These are phyloP conservation scores for Wickerhamiella brachini DNA, from an alignment of 805 yeast species.

Conservation along the genomic window DNA sequence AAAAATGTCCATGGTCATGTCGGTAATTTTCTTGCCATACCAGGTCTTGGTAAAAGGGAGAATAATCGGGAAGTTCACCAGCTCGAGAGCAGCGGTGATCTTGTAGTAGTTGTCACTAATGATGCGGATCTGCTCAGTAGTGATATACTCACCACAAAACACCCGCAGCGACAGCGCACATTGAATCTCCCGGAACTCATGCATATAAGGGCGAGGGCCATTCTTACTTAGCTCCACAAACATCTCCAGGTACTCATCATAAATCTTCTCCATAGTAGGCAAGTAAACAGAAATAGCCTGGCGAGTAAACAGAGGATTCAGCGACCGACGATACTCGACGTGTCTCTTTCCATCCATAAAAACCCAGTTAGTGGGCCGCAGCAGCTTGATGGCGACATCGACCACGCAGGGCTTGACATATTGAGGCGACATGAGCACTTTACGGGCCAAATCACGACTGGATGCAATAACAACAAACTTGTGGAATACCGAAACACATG, in stretches of 20 bases:
- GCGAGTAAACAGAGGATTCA: conserved; percentile 80
- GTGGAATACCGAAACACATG: conserved; percentile 96
- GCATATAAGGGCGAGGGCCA: conserved; percentile 69
- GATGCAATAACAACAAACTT: conserved; percentile 93
- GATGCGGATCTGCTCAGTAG: conserved; percentile 75
- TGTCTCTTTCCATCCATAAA: conserved; percentile 94
- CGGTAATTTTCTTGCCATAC: conserved; percentile 92
- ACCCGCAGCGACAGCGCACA: conserved; percentile 89
- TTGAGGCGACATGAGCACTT: conserved; percentile 68
- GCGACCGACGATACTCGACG: conserved; percentile 77
- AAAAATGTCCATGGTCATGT: conserved; percentile 84
- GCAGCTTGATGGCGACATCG: conserved; percentile 86
- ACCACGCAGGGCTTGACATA: conserved; percentile 96
- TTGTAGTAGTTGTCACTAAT: conserved; percentile 87
- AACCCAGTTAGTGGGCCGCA: conserved; percentile 96
- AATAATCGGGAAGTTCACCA: conserved; percentile 95
- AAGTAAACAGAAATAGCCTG: conserved; percentile 72
- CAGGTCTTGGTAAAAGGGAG: conserved; percentile 94
- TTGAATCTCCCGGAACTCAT: conserved; percentile 86
- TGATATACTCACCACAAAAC: conserved; percentile 90
- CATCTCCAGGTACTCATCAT: conserved; percentile 64
- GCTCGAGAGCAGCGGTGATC: conserved; percentile 90
- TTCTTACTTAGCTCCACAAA: conserved; percentile 47
- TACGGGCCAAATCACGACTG: conserved; percentile 75
- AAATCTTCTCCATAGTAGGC: conserved; percentile 71